A percentile compares a stretch with the other conserved stretches of the same genome.
Evolutionary conservation across 164 flowering plant species (phyloP).

Genomic region (Malania oleifera): DNA sequence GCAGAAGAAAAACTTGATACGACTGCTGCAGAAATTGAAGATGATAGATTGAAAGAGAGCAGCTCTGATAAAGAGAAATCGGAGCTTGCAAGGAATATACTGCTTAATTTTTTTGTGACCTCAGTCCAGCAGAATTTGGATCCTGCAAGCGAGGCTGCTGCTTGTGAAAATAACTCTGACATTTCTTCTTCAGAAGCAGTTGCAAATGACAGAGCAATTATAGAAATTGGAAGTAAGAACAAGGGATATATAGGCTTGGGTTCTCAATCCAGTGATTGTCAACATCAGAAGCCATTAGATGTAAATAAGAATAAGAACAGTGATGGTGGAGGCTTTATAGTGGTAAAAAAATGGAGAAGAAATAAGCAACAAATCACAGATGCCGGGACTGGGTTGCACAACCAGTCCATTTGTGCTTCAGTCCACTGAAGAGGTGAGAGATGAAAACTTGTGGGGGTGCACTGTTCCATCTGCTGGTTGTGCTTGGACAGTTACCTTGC

Average conservation of each 20-base stretch:
- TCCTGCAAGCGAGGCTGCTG: conserved; percentile 21
- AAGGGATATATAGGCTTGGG: conserved; percentile 24
- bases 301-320: conserved; percentile 29
- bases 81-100: conserved; percentile 84
- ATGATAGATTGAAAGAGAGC: conserved; percentile 26
- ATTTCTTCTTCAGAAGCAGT: conserved; percentile 41
- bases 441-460: background rate
- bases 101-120: conserved; percentile 68
- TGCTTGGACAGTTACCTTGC: background rate
- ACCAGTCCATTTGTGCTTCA: conserved; percentile 67
- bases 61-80: conserved; percentile 41
- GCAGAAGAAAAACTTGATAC: conserved; percentile 25
- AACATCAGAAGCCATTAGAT: conserved; percentile 20
- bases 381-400: conserved; percentile 46
- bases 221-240: conserved; percentile 42
- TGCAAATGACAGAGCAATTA: conserved; percentile 66
- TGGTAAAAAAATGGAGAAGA: conserved; percentile 69
- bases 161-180: conserved; percentile 23
- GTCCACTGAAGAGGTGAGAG: conserved; percentile 46
- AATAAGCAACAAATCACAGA: conserved; percentile 49
- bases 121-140: conserved; percentile 54
- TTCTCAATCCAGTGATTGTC: conserved; percentile 10
- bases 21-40: conserved; percentile 15
- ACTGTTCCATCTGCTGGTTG: background rate
- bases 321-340: conserved; percentile 76